phyloP scores from a whole-genome alignment of 208 protist species.

The Trypanosoma melophagium region DNA sequence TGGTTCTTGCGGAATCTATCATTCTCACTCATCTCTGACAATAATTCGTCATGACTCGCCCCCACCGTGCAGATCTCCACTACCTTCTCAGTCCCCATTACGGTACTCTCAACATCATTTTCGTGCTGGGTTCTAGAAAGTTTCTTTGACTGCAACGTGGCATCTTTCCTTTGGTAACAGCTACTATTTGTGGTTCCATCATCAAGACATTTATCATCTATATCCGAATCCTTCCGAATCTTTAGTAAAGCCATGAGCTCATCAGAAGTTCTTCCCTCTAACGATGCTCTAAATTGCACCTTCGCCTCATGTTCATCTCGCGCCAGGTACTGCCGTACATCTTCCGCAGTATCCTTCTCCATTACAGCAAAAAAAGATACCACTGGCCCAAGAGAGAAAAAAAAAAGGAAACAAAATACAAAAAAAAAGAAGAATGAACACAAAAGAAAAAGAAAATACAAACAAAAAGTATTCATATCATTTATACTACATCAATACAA shows the following conservation, averaged over 20 bases:
- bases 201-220: not conserved
- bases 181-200: slow-evolving; percentile 3
- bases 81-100: not conserved
- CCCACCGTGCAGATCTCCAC: slow-evolving; percentile 16
- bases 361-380: slow-evolving; percentile 5
- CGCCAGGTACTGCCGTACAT: slow-evolving; percentile 18
- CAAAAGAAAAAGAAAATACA: not conserved
- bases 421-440: no score
- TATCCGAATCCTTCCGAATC: not conserved
- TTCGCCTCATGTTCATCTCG: slow-evolving; percentile 20
- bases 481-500: not conserved
- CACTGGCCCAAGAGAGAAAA: not conserved
- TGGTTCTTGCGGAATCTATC: not conserved
- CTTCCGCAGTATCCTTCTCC: slow-evolving; percentile 19
- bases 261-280: slow-evolving; percentile 17
- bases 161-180: not conserved
- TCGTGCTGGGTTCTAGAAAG: not conserved
- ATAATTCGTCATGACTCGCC: slow-evolving; percentile 4
- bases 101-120: slow-evolving; percentile 18
- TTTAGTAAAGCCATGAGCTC: slow-evolving; percentile 22
- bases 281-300: slow-evolving; percentile 17
- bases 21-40: not conserved
- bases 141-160: not conserved
- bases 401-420: not conserved
- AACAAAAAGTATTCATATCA: not conserved